Base-by-base conservation (phyloP, 371 early-diverging fungal species). In the Syncephalastrum racemosum region DNA sequence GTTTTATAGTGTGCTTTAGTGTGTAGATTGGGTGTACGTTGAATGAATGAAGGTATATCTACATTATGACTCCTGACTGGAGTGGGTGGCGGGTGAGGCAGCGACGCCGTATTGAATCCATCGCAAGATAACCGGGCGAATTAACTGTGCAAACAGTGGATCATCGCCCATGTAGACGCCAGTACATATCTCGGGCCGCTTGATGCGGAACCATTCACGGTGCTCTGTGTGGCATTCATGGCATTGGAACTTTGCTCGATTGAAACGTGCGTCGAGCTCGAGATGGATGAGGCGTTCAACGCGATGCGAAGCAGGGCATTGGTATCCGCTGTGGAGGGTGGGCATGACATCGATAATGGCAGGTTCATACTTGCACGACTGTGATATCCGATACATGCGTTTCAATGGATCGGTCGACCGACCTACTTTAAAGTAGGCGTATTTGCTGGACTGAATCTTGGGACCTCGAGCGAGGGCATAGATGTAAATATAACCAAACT, bases 231-330 rank as follows among this genome's bases (percentile, higher is more conserved):
- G 72, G 54, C 82, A 82, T 5, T 50, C 52, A 0, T 60, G 47
- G 47, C 82, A 82, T 8, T 68, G 70, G 19, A 68, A 66, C 4
- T 58, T 69, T 14, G 53, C 47, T 14, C 49, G 39, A 20, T 49
- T 39, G 27, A 60, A 73, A 20, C 59, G 25, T 19, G 61, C 57
- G 43, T 70, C 62, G 22, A 83, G 46, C 27, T 83, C 83, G n/a
- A 81, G 66, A 54, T 77, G 78, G n/a, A 83, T 79, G n/a, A 83
- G 20, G 22, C 73, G 66, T 50, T 83, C 83, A 1, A 81, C 78
- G 15, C 80, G 71, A 53, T 78, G 78, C 0, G 79, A 60, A 20
- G 72, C 58, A 3, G 80, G 75, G 39, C 80, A 82, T 53, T 65
- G 72, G 15, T 62, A 44, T 2, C 36, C 15, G 4, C 55, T 40